phyloP scores from a whole-genome alignment of 257 asterid species.

The Solanum microdontum region DNA sequence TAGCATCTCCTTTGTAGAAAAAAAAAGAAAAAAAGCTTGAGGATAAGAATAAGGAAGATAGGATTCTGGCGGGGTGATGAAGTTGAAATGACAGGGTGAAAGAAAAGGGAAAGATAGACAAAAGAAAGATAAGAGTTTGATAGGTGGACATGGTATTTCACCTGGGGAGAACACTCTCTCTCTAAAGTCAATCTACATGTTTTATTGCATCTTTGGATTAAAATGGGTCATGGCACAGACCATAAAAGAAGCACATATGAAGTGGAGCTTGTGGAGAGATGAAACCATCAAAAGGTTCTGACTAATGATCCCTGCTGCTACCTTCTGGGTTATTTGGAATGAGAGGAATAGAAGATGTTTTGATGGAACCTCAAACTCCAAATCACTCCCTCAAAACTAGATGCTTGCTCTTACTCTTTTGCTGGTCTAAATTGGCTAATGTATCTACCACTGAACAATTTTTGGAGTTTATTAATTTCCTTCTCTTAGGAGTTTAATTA shows the following conservation, averaged over 20 bases:
- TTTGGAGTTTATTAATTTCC: neutral
- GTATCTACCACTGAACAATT: neutral
- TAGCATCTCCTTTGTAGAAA: neutral
- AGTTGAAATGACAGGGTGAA: neutral
- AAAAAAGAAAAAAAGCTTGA: neutral
- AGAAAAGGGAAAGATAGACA: neutral
- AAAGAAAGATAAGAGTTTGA: neutral
- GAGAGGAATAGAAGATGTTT: neutral
- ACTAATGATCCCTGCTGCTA: neutral
- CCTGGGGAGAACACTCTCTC: neutral
- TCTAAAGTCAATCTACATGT: neutral
- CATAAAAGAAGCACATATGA: neutral
- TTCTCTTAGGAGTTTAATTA: no score
- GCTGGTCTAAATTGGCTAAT: neutral
- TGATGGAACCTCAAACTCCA: neutral
- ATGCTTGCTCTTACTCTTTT: neutral
- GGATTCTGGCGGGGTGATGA: neutral
- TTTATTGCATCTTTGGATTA: neutral
- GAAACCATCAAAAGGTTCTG: neutral
- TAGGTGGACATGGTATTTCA: neutral
- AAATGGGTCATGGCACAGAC: neutral
- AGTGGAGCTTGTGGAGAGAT: neutral
- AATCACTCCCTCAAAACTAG: neutral
- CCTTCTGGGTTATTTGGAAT: neutral
- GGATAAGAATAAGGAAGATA: neutral